Evolutionary conservation across 495 filamentous ascomycete genomes (phyloP).

Genomic region (Aspergillus bertholletiae): DNA sequence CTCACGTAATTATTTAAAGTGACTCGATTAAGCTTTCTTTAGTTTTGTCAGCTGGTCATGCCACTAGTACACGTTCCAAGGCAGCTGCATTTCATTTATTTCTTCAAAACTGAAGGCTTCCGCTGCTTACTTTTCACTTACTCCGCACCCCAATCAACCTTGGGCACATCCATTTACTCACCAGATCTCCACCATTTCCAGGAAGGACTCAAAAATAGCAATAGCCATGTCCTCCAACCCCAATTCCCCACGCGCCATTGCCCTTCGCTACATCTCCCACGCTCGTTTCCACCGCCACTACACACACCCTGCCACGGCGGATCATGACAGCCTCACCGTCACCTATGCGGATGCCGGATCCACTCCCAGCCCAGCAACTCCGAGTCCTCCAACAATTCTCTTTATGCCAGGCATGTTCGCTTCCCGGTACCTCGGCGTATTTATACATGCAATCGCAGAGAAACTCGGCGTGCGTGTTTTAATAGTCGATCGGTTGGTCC

Average conservation of each 20-base stretch:
- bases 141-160: too few species aligned
- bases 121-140: too few species aligned
- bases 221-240: background rate
- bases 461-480: constrained; percentile 27
- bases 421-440: constrained; percentile 27
- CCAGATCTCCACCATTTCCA: too few species aligned
- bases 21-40: background rate
- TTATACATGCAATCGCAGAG: constrained; percentile 24
- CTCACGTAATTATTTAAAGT: too few species aligned
- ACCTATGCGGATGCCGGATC: constrained; percentile 27
- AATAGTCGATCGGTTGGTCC: constrained; percentile 24
- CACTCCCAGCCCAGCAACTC: constrained; percentile 8
- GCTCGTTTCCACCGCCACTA: constrained; percentile 25
- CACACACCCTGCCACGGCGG: constrained; percentile 13
- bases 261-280: constrained; percentile 20
- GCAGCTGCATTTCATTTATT: too few species aligned
- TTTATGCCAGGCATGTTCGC: constrained; percentile 35
- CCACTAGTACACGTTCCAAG: too few species aligned
- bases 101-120: too few species aligned
- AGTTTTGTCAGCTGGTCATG: background rate
- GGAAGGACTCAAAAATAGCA: background rate
- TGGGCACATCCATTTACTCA: too few species aligned
- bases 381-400: constrained; percentile 14
- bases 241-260: constrained; percentile 6
- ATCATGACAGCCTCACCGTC: constrained; percentile 21